These are phyloP conservation scores for Colletotrichum spinosum DNA, from an alignment of 2,329 filamentous ascomycete genomes.

Conservation along the genomic window DNA sequence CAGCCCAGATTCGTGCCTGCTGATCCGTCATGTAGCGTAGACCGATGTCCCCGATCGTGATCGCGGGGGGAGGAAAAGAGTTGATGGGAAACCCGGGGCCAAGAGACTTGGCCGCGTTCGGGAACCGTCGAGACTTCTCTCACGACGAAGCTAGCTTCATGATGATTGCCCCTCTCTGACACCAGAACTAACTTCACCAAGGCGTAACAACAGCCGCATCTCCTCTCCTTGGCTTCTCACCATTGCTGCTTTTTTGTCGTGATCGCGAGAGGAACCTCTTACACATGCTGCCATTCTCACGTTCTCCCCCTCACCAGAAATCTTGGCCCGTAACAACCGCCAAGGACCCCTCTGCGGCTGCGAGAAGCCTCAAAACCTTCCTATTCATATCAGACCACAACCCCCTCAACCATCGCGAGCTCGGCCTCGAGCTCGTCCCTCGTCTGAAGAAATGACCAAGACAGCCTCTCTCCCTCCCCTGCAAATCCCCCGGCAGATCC, in stretches of 20 bases:
- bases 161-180: neutral
- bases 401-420: neutral
- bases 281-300: slow-evolving; percentile 2
- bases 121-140: neutral
- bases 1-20: neutral
- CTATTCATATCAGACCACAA: neutral
- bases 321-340: neutral
- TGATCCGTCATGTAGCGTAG: too few species aligned
- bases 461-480: neutral
- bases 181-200: slow-evolving; percentile 9
- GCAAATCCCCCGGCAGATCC: neutral
- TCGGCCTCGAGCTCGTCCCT: slow-evolving; percentile 10
- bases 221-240: slow-evolving; percentile 22
- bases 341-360: neutral
- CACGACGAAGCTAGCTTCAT: neutral
- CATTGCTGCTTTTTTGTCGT: neutral
- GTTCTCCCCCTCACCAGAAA: neutral
- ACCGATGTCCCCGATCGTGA: too few species aligned
- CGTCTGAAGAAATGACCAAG: neutral
- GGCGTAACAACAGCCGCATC: slow-evolving; percentile 15
- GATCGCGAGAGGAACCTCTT: neutral
- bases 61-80: too few species aligned
- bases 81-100: slow-evolving; percentile 3
- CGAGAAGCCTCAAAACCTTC: too few species aligned
- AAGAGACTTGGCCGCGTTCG: slow-evolving; percentile 4